Evolutionary conservation across 805 yeast genomes (phyloP).

Genomic region (Metschnikowia kofuensis): DNA sequence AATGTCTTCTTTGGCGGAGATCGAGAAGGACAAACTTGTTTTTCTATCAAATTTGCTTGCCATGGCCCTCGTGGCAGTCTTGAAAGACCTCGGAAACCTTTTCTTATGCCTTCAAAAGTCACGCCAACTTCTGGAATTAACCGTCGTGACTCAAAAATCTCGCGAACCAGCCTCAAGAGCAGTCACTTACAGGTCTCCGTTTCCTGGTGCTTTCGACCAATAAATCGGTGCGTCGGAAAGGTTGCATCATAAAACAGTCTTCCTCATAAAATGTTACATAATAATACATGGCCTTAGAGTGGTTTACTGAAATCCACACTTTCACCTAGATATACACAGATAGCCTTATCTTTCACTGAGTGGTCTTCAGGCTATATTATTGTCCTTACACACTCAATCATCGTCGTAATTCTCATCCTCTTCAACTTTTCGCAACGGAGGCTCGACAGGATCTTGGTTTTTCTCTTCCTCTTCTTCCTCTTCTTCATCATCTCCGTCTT

Average conservation of each 20-base stretch:
- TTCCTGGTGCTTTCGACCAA: conserved; percentile 14
- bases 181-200: neutral
- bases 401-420: conserved; percentile 48
- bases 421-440: conserved; percentile 44
- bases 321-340: too few species aligned
- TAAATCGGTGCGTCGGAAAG: neutral
- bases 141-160: conserved; percentile 16
- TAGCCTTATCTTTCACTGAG: too few species aligned
- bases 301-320: neutral
- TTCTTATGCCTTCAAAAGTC: conserved; percentile 29
- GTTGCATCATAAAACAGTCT: conserved; percentile 2
- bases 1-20: conserved; percentile 8
- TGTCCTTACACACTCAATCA: conserved; percentile 20
- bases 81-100: conserved; percentile 32
- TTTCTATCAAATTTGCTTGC: conserved; percentile 33
- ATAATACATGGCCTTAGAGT: neutral
- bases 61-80: conserved; percentile 30
- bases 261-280: conserved; percentile 3
- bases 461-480: conserved; percentile 30
- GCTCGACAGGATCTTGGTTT: conserved; percentile 33
- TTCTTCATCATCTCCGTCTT: conserved; percentile 16
- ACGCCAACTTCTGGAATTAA: conserved; percentile 27
- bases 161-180: neutral
- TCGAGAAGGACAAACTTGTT: conserved; percentile 17
- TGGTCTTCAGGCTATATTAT: too few species aligned